A percentile compares a stretch with the other conserved stretches of the same genome.
These are phyloP conservation scores for Backusella westeae DNA, from an alignment of 192 early-diverging fungal species.

Conservation along the genomic window DNA sequence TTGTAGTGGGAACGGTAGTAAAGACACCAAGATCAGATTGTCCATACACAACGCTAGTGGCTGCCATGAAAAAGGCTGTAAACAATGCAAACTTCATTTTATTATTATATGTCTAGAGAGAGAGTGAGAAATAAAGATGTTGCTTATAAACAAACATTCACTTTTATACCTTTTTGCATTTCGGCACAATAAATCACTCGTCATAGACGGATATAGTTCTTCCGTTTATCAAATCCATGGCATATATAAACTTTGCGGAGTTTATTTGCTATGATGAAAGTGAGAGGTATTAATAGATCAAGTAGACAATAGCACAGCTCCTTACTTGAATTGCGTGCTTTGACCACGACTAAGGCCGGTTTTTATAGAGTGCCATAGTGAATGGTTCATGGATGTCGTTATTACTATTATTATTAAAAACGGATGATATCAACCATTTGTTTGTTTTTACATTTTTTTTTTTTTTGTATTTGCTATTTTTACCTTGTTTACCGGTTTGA, in stretches of 20 bases:
- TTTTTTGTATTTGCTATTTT: background rate
- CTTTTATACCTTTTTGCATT: background rate
- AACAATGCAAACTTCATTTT: slow-evolving; percentile 4
- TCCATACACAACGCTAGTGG: background rate
- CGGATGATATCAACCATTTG: background rate
- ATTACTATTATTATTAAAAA: background rate
- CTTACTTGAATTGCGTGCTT: background rate
- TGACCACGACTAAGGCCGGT: background rate
- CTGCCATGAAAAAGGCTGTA: background rate
- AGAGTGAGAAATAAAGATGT: background rate
- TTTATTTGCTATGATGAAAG: background rate
- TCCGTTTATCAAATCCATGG: background rate
- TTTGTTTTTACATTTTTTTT: background rate
- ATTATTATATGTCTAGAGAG: background rate
- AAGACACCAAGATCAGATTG: background rate
- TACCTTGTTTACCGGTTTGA: background rate
- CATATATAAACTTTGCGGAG: background rate
- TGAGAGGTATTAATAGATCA: background rate
- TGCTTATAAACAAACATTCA: background rate
- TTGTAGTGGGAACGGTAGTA: background rate
- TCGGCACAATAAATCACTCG: background rate
- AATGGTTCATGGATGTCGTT: background rate
- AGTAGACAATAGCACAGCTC: background rate
- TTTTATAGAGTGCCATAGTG: background rate
- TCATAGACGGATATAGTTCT: background rate